Conservation (phyloP, 768 basidiomycete genomes). For the Mycena kentingensis region DNA sequence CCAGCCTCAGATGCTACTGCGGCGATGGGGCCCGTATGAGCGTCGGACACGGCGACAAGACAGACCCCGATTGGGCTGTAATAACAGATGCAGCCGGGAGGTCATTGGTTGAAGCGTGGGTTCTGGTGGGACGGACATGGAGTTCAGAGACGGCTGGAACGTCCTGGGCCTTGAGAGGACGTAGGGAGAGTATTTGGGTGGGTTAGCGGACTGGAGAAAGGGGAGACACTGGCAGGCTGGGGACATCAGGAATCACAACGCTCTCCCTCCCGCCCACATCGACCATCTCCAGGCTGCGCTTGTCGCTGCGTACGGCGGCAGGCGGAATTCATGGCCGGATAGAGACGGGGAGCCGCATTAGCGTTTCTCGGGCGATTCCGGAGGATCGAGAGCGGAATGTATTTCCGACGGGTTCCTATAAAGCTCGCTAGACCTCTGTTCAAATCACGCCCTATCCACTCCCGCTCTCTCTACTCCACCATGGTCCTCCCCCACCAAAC, state of each 20-base stretch:
- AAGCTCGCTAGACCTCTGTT: conserved; percentile 21
- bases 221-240: too few species aligned
- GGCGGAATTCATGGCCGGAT: neutral
- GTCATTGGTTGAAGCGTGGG: conserved; percentile 39
- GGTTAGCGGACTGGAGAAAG: neutral
- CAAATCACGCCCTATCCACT: neutral
- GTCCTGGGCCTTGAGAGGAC: conserved; percentile 3
- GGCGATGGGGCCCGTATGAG: conserved; percentile 38
- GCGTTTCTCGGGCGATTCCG: conserved; percentile 20
- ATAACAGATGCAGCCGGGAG: conserved; percentile 50
- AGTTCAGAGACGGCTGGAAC: conserved; percentile 27
- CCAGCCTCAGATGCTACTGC: too few species aligned
- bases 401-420: conserved; percentile 36
- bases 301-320: too few species aligned
- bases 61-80: conserved; percentile 42
- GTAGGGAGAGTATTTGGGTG: neutral
- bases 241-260: too few species aligned
- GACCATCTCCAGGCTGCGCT: too few species aligned
- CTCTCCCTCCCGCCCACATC: too few species aligned
- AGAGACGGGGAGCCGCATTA: conserved; percentile 2
- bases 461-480: conserved; percentile 30
- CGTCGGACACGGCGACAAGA: conserved; percentile 40
- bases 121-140: conserved; percentile 43
- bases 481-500: conserved; percentile 76
- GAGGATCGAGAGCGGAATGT: conserved; percentile 44